These are phyloP conservation scores for Angophora floribunda DNA, from an alignment of 345 rosid species.

Conservation along the genomic window DNA sequence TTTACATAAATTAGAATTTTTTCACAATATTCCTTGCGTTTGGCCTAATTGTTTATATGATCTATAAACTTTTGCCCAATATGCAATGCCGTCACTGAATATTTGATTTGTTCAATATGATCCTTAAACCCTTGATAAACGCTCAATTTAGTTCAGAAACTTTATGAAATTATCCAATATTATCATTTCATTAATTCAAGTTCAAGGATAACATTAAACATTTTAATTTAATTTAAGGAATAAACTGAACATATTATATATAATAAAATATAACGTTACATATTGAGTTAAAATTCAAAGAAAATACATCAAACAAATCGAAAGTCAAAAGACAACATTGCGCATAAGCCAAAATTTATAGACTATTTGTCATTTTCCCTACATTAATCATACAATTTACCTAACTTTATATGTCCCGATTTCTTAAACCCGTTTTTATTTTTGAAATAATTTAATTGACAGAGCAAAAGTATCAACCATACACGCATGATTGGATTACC, in stretches of 20 bases:
- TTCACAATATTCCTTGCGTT: no score
- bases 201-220: rapidly evolving
- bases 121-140: rapidly evolving
- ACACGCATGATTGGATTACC: not conserved
- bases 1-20: no score
- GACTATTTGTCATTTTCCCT: not conserved
- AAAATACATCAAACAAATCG: not conserved
- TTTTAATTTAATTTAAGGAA: rapidly evolving
- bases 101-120: not conserved
- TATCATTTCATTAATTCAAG: not conserved
- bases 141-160: rapidly evolving
- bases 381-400: not conserved
- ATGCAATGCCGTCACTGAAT: rapidly evolving
- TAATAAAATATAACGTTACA: rapidly evolving
- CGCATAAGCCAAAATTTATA: rapidly evolving
- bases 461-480: not conserved
- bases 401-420: not conserved
- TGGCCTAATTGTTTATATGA: no score
- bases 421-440: not conserved
- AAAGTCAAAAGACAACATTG: rapidly evolving
- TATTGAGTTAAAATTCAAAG: rapidly evolving
- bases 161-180: not conserved
- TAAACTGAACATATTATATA: not conserved
- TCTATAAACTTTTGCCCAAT: not conserved
- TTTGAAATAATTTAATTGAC: not conserved